These are phyloP conservation scores for Melanomma pulvis-pyrius DNA, from an alignment of 495 filamentous ascomycete species.

Conservation along the genomic window DNA sequence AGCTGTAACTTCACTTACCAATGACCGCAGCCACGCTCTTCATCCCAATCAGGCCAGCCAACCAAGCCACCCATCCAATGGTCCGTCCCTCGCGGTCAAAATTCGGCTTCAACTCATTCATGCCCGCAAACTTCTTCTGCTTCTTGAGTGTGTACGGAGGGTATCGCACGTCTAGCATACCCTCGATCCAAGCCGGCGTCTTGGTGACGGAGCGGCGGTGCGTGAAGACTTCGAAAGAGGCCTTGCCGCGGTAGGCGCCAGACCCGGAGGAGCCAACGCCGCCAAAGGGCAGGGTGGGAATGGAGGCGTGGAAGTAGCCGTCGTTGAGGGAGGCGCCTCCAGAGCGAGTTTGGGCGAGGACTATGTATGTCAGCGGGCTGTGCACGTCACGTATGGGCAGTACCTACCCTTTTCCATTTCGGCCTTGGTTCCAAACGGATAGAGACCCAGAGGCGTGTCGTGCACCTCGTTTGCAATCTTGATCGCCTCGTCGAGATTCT, in stretches of 20 bases:
- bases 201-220: slow-evolving; percentile 73
- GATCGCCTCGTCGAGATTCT: slow-evolving; percentile 79
- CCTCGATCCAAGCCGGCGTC: slow-evolving; percentile 81
- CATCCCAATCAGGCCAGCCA: slow-evolving; percentile 24
- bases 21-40: slow-evolving; percentile 30
- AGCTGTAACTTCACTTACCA: slow-evolving; percentile 28
- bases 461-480: slow-evolving; percentile 72
- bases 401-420: slow-evolving; percentile 66
- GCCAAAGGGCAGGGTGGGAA: slow-evolving; percentile 81
- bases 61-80: slow-evolving; percentile 33
- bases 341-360: slow-evolving; percentile 46
- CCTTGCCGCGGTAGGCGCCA: slow-evolving; percentile 81
- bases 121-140: slow-evolving; percentile 58
- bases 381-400: slow-evolving; percentile 41
- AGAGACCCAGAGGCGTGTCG: slow-evolving; percentile 78
- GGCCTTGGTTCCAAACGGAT: slow-evolving; percentile 77
- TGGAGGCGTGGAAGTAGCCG: slow-evolving; percentile 73
- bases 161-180: slow-evolving; percentile 74
- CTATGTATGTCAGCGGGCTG: slow-evolving; percentile 53
- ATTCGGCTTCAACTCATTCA: slow-evolving; percentile 66
- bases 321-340: slow-evolving; percentile 48
- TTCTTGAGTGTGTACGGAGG: slow-evolving; percentile 71
- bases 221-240: slow-evolving; percentile 83
- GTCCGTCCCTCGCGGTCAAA: slow-evolving; percentile 78
- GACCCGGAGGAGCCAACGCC: slow-evolving; percentile 85